Evolutionary conservation across 768 basidiomycete genomes (phyloP).

Genomic region (Coprinopsis sp.): DNA sequence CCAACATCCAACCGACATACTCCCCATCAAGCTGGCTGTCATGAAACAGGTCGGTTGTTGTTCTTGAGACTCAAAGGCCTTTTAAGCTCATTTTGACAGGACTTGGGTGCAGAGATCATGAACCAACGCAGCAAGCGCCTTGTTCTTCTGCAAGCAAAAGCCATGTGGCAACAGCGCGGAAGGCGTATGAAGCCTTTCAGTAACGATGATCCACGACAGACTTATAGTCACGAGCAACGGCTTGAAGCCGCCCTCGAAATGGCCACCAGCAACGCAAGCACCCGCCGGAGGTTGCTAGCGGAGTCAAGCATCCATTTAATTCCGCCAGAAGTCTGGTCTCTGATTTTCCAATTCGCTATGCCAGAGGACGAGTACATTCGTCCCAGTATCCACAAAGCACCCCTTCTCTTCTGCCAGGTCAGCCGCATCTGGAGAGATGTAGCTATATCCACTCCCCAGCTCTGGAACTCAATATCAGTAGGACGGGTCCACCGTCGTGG

Average conservation of each 20-base stretch:
- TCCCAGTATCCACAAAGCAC: conserved; percentile 15
- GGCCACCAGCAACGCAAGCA: background rate
- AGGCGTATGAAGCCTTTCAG: too few relatives aligned
- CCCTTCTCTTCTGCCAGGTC: conserved; percentile 19
- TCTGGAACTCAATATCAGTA: conserved; percentile 20
- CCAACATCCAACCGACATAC: too few relatives aligned
- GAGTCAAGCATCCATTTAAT: background rate
- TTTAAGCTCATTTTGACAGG: too few relatives aligned
- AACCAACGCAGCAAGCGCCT: too few relatives aligned
- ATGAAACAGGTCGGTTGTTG: too few relatives aligned
- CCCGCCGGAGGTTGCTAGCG: background rate
- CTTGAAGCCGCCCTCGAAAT: background rate
- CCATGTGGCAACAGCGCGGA: too few relatives aligned
- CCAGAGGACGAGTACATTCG: conserved; percentile 18
- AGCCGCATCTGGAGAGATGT: conserved; percentile 20
- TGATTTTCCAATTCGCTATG: conserved; percentile 19
- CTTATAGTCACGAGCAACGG: background rate
- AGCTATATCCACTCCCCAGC: conserved; percentile 16
- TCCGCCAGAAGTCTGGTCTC: conserved; percentile 21
- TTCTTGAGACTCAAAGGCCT: too few relatives aligned
- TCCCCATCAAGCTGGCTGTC: too few relatives aligned
- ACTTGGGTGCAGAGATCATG: too few relatives aligned
- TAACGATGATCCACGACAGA: background rate
- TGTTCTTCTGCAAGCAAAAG: too few relatives aligned
- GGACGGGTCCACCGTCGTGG: conserved; percentile 10